Conservation (phyloP, 495 filamentous ascomycete species). For the Daldinia concentrica region DNA sequence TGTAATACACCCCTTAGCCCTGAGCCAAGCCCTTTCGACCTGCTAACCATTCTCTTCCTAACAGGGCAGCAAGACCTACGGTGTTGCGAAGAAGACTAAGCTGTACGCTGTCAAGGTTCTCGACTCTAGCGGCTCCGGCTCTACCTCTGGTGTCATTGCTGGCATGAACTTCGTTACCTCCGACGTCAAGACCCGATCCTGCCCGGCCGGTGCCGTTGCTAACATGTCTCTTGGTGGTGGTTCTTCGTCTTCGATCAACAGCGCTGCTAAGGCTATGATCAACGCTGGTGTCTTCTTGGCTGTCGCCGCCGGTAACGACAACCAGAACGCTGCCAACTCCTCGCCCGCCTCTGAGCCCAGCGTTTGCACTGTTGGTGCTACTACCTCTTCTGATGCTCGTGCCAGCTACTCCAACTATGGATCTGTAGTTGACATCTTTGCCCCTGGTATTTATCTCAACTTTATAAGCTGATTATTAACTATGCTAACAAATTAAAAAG, state of each 20-base stretch:
- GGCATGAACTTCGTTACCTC: constrained; percentile 59
- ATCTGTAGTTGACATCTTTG: constrained; percentile 67
- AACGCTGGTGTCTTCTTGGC: constrained; percentile 62
- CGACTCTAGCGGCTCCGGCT: constrained; percentile 58
- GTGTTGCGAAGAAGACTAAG: constrained; percentile 59
- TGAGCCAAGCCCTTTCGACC: constrained; percentile 4
- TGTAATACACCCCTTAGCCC: constrained; percentile 11
- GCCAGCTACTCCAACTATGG: constrained; percentile 73
- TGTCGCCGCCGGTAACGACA: constrained; percentile 66
- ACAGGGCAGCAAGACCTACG: constrained; percentile 56
- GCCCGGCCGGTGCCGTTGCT: constrained; percentile 56
- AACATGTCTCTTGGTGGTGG: constrained; percentile 68
- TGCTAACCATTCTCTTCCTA: constrained; percentile 13
- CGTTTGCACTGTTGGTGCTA: constrained; percentile 70
- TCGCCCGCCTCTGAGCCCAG: constrained; percentile 65
- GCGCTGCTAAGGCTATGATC: constrained; percentile 59
- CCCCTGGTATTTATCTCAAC: constrained; percentile 52
- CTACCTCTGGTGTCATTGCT: constrained; percentile 58
- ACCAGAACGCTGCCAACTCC: constrained; percentile 56
- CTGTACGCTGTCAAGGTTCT: constrained; percentile 63
- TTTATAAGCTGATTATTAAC: neutral
- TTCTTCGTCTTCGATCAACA: constrained; percentile 63
- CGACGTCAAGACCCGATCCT: constrained; percentile 50
- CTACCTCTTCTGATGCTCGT: constrained; percentile 56
- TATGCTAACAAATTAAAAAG: constrained; percentile 1